Percentiles rank a stretch among this genome's conserved stretches.
Conservation (phyloP, 768 basidiomycete genomes). For the Termitomyces sp. region DNA sequence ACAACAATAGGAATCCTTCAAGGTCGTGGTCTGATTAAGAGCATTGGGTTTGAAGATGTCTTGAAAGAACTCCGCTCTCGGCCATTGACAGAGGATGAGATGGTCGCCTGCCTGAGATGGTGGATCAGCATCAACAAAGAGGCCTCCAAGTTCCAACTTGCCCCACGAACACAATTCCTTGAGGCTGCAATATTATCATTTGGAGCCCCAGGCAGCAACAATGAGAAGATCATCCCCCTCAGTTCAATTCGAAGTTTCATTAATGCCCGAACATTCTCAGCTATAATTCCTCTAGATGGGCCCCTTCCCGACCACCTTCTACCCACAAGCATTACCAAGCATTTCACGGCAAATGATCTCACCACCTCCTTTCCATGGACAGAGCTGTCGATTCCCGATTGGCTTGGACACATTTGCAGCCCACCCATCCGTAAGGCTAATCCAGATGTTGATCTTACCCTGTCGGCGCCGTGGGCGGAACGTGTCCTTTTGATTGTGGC, state of each 20-base stretch:
- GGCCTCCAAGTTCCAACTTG: conserved; percentile 35
- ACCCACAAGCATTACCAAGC: conserved; percentile 61
- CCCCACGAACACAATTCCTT: conserved; percentile 59
- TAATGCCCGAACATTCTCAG: conserved; percentile 55
- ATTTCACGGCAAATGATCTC: conserved; percentile 53
- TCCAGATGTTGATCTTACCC: conserved; percentile 58
- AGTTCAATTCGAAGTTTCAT: conserved; percentile 70
- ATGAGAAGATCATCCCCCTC: conserved; percentile 65
- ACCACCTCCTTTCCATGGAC: conserved; percentile 66
- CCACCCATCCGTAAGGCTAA: conserved; percentile 39
- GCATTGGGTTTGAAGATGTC: conserved; percentile 82
- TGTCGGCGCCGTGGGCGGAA: conserved; percentile 77
- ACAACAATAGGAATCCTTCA: conserved; percentile 62
- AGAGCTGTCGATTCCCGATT: conserved; percentile 74
- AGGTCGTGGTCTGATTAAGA: conserved; percentile 60
- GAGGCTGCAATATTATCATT: conserved; percentile 64
- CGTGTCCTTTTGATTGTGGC: conserved; percentile 65
- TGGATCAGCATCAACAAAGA: conserved; percentile 54
- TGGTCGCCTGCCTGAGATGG: conserved; percentile 86
- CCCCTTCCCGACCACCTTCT: conserved; percentile 76
- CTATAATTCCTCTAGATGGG: conserved; percentile 65
- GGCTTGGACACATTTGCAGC: conserved; percentile 67
- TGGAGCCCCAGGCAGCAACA: conserved; percentile 29
- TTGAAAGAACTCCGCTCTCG: conserved; percentile 69
- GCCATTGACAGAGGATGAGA: conserved; percentile 70